Percentiles rank a stretch among this genome's conserved stretches.
phyloP scores from a whole-genome alignment of 2,329 filamentous ascomycete species.

The Epichloe festucae region DNA sequence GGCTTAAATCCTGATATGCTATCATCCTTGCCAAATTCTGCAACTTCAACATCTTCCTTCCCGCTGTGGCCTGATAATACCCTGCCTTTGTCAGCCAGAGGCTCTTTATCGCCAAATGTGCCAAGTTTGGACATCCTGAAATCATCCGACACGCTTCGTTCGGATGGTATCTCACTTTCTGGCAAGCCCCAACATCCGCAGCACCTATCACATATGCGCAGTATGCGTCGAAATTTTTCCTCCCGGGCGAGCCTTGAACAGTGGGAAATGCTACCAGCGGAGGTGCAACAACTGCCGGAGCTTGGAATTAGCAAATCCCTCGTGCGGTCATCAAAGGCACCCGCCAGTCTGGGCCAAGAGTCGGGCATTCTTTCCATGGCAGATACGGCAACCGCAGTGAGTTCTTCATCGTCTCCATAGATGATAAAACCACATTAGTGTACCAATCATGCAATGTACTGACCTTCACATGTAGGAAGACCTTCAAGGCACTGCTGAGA shows the following conservation, averaged over 20 bases:
- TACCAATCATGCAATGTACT: neutral
- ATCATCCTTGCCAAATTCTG: neutral
- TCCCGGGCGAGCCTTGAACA: neutral
- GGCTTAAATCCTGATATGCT: neutral
- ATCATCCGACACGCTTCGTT: neutral
- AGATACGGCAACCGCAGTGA: neutral
- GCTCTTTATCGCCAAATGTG: neutral
- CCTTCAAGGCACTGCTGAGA: neutral
- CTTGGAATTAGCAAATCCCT: neutral
- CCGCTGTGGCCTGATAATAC: neutral
- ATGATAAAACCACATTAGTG: neutral
- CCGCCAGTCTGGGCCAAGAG: neutral
- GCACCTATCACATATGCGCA: neutral
- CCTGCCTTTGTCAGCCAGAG: slow-evolving; percentile 1
- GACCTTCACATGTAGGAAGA: neutral
- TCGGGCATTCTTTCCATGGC: neutral
- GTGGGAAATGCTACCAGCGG: neutral
- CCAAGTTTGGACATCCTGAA: neutral
- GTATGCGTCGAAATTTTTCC: neutral
- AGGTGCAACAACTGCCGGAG: neutral
- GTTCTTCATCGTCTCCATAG: neutral
- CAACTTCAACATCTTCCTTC: neutral
- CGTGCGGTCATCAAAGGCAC: neutral
- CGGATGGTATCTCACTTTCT: neutral
- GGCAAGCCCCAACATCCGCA: neutral